These are phyloP conservation scores for Hamamelis virginiana DNA, from an alignment of 164 flowering plant species.

Conservation along the genomic window DNA sequence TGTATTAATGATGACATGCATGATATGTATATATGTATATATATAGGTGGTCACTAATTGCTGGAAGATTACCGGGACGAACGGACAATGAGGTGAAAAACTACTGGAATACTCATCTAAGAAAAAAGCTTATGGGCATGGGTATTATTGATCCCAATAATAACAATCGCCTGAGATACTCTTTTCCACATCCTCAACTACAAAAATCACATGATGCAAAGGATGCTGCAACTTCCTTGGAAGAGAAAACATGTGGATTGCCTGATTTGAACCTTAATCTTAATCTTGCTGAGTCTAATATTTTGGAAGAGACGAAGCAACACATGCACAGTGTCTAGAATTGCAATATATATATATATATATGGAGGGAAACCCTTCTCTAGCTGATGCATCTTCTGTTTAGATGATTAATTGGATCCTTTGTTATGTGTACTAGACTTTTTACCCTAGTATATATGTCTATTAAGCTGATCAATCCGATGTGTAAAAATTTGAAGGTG, in stretches of 20 bases:
- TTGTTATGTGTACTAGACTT: no score
- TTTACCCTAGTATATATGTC: no score
- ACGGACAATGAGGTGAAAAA: conserved; percentile 71
- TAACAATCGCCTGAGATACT: conserved; percentile 35
- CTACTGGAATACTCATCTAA: conserved; percentile 64
- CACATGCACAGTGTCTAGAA: no score
- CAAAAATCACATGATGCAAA: not conserved
- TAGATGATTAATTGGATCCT: no score
- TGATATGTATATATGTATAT: no score
- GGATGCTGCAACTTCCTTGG: conserved; percentile 30
- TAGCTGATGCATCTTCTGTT: no score
- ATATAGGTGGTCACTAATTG: conserved; percentile 64
- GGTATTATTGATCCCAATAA: conserved; percentile 61
- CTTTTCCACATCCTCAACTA: conserved; percentile 3
- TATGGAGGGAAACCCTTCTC: no score
- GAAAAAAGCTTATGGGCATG: conserved; percentile 51
- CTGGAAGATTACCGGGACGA: conserved; percentile 68
- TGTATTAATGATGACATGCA: not conserved
- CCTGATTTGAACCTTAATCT: conserved; percentile 60
- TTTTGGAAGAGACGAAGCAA: no score
- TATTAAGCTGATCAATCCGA: no score
- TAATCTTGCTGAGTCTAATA: not conserved
- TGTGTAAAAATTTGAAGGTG: no score
- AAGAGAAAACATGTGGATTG: conserved; percentile 17
- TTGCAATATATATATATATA: no score